A percentile compares a stretch with the other conserved stretches of the same genome.
Conservation (phyloP, 306 rosid species). For the Oemleria cerasiformis region DNA sequence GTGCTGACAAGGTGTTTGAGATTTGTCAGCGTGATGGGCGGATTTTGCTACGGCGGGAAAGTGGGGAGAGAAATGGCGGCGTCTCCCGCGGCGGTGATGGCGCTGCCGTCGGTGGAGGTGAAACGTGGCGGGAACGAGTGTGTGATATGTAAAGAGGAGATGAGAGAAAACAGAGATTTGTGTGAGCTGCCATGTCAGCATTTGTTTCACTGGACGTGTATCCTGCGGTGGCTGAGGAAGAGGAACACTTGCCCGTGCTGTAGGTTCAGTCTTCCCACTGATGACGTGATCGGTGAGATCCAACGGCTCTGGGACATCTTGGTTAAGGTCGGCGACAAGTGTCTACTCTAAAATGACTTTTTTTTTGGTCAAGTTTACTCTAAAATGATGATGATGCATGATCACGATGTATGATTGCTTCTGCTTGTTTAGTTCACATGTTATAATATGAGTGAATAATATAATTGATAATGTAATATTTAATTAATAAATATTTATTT, state of each 20-base stretch:
- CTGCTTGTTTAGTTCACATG: too few relatives aligned
- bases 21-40: conserved; percentile 40
- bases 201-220: conserved; percentile 81
- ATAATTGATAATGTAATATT: too few relatives aligned
- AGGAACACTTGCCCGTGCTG: conserved; percentile 92
- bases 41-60: conserved; percentile 22
- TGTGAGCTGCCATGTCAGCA: conserved; percentile 85
- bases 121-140: conserved; percentile 54
- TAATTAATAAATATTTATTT: too few relatives aligned
- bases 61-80: conserved; percentile 46
- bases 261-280: conserved; percentile 68
- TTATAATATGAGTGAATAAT: too few relatives aligned
- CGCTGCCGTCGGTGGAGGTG: conserved; percentile 55
- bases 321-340: conserved; percentile 27
- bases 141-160: conserved; percentile 78
- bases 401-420: too few relatives aligned
- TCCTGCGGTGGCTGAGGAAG: conserved; percentile 73
- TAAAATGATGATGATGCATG: background rate
- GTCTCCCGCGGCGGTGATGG: conserved; percentile 51
- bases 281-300: conserved; percentile 71
- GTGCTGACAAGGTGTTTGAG: conserved; percentile 56
- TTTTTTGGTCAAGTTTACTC: too few relatives aligned
- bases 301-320: conserved; percentile 74
- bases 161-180: conserved; percentile 64
- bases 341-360: background rate